Base-by-base conservation (phyloP, 2,329 filamentous ascomycete species). In the Xylaria sp. region DNA sequence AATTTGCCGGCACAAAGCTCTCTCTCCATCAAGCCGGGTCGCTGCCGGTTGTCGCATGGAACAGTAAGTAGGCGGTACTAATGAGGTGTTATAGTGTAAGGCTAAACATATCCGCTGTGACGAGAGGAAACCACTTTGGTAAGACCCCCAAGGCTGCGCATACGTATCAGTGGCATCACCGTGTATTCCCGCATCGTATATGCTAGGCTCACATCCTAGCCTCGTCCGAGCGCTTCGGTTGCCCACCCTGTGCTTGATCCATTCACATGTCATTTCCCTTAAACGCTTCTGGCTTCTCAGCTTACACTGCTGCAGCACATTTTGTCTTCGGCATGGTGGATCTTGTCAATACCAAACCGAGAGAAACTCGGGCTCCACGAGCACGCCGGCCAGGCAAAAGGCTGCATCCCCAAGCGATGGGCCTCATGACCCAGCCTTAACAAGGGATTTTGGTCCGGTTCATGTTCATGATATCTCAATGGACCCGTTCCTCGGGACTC, bases 51-150 rank as follows among this genome's bases (percentile, higher is more conserved):
- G n/a, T 46, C 50, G 28, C n/a, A 60, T 18, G n/a, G 30, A 45
- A 39, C 36, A 23, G 62, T 43, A 43, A 62, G 48, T 60, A 56
- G 13, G 36, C 32, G 15, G 34, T 62, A 60, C 63, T 70, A 48
- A 69, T 61, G n/a, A 52, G 30, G 10, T 23, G 36, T 39, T 60
- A 9, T 7, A 72, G 70, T 77, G 76, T 75, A 83, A 81, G 73
- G 74, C 74, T 62, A 80, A 82, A 70, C 82, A 83, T 70, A 82
- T 84, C 59, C 80, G 82, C 60, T 84, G 82, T 74, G 81, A 84
- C 66, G 82, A 84, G 71, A 78, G 78, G 67, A 81, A 78, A 70
- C 82, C 82, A 46, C 76, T 83, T 48, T 84, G 82, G 82, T 83
- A 80, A 72, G 81, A 79, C 34, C 46, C 53, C 62, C 48, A 34